phyloP scores from a whole-genome alignment of 2,329 filamentous ascomycete genomes.

The Talaromyces pinophilus region DNA sequence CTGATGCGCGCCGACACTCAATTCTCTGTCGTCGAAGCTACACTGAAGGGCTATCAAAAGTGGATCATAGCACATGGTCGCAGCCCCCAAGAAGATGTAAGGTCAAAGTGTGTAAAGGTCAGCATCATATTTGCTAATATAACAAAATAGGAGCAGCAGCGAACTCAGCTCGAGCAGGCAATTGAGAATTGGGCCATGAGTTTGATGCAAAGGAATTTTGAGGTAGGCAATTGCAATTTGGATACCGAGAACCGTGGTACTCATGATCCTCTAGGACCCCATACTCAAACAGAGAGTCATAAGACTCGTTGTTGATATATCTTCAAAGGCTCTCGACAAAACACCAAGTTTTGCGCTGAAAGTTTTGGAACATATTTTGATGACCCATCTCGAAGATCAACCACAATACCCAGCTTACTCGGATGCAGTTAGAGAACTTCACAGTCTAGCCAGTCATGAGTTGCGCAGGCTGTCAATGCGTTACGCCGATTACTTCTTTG shows the following conservation, averaged over 20 bases:
- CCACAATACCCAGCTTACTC: conserved; percentile 73
- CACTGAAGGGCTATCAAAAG: conserved; percentile 83
- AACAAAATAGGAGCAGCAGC: conserved; percentile 39
- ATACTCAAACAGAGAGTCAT: conserved; percentile 78
- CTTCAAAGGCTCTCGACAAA: conserved; percentile 74
- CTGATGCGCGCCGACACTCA: conserved; percentile 79
- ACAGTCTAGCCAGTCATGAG: conserved; percentile 81
- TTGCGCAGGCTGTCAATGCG: conserved; percentile 84
- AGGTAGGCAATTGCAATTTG: conserved; percentile 31
- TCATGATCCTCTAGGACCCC: conserved; percentile 61
- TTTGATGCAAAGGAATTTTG: conserved; percentile 44
- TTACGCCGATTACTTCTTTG: conserved; percentile 85
- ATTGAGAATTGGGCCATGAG: conserved; percentile 46
- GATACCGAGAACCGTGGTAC: conserved; percentile 18
- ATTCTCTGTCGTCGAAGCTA: conserved; percentile 84
- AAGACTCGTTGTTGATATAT: conserved; percentile 80
- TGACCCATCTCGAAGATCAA: conserved; percentile 74
- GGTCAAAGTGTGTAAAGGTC: conserved; percentile 17
- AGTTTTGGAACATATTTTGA: conserved; percentile 86
- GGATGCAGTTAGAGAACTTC: conserved; percentile 86
- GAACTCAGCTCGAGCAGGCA: conserved; percentile 40
- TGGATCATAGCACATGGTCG: conserved; percentile 64
- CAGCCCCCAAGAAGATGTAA: conserved; percentile 53
- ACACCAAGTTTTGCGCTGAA: conserved; percentile 81
- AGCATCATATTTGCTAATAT: background rate